phyloP scores from a whole-genome alignment of 2,329 filamentous ascomycete genomes.

The Aspergillus sp. region DNA sequence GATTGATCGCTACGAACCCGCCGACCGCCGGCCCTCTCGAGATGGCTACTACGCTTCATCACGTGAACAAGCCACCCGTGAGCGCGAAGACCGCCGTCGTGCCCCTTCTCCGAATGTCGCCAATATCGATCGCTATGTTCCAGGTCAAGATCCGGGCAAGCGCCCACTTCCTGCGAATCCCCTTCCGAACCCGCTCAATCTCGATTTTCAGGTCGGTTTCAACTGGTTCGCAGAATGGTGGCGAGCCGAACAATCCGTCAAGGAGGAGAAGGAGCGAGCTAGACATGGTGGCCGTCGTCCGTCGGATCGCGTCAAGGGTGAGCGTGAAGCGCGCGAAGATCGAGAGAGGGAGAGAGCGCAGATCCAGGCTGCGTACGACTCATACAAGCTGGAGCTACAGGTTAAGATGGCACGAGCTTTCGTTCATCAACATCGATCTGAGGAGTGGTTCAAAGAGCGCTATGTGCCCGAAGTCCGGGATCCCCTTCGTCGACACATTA shows the following conservation, averaged over 20 bases:
- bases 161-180: conserved; percentile 51
- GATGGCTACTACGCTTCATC: conserved; percentile 51
- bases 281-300: conserved; percentile 53
- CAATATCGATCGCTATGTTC: conserved; percentile 60
- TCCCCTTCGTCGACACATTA: conserved; percentile 65
- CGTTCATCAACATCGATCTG: conserved; percentile 83
- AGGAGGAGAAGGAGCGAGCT: conserved; percentile 56
- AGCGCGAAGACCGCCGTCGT: conserved; percentile 52
- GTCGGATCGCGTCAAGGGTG: conserved; percentile 52
- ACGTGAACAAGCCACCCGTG: conserved; percentile 39
- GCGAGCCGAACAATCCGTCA: conserved; percentile 56
- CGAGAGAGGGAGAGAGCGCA: conserved; percentile 56
- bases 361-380: conserved; percentile 59
- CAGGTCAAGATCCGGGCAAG: conserved; percentile 51
- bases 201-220: conserved; percentile 61
- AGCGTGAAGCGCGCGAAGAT: conserved; percentile 57
- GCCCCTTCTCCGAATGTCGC: conserved; percentile 51
- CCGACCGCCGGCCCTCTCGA: conserved; percentile 43
- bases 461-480: conserved; percentile 80
- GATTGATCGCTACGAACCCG: conserved; percentile 60
- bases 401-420: conserved; percentile 77
- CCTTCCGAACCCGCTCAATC: conserved; percentile 54
- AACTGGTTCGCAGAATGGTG: conserved; percentile 65
- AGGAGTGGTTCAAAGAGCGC: conserved; percentile 97
- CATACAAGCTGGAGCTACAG: conserved; percentile 60